phyloP scores from a whole-genome alignment of 441 rosid genomes.

The Gossypium schwendimanii region DNA sequence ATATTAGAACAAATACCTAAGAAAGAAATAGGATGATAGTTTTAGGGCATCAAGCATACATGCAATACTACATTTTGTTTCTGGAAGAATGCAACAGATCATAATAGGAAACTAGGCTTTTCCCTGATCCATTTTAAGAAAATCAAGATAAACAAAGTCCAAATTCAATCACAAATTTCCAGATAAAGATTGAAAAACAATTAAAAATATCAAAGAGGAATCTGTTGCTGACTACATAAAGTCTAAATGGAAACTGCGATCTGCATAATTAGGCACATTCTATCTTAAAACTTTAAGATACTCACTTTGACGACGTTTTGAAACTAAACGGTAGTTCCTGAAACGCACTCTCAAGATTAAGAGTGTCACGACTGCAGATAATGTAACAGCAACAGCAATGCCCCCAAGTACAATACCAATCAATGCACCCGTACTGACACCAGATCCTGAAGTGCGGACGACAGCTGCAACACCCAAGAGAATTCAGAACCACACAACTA shows the following conservation, averaged over 20 bases:
- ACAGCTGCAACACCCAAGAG: slow-evolving; percentile 33
- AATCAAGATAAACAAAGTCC: not conserved
- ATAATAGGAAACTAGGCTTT: not conserved
- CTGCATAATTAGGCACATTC: not conserved
- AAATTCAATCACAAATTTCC: not conserved
- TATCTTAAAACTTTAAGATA: slow-evolving; percentile 13
- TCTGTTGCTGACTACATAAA: not conserved
- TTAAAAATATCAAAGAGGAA: slow-evolving; percentile 1
- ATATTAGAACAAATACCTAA: not conserved
- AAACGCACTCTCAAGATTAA: slow-evolving; percentile 46
- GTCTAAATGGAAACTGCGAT: not conserved
- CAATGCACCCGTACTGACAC: slow-evolving; percentile 54
- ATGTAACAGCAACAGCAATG: slow-evolving; percentile 59
- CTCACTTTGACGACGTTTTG: slow-evolving; percentile 58
- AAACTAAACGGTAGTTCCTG: slow-evolving; percentile 34
- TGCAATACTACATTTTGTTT: not conserved
- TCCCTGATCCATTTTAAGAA: not conserved
- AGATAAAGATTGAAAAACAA: not conserved
- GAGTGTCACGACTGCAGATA: slow-evolving; percentile 65
- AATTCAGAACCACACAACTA: slow-evolving; percentile 8
- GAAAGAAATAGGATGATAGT: not conserved
- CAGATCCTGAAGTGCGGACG: slow-evolving; percentile 24
- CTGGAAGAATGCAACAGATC: not conserved
- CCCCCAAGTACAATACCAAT: slow-evolving; percentile 64
- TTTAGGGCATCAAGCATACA: not conserved